Conservation (phyloP, 2,329 filamentous ascomycete genomes). For the Penicillium sp. region DNA sequence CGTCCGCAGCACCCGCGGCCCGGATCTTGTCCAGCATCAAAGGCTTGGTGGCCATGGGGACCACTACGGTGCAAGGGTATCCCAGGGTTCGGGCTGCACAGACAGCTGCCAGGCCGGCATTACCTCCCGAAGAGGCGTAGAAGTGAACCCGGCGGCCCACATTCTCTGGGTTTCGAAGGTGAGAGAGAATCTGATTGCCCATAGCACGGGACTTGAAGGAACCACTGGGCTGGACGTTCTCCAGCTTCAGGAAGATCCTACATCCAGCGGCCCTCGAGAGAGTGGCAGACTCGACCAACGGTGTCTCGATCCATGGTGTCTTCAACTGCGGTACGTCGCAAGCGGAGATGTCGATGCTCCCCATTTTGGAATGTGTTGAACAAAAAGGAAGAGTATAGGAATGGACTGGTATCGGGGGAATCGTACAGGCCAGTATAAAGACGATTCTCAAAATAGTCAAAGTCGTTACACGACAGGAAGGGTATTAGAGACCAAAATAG, state of each 20-base stretch:
- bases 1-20: constrained; percentile 64
- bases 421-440: constrained; percentile 9
- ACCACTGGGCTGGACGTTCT: constrained; percentile 79
- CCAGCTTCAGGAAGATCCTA: constrained; percentile 81
- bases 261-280: constrained; percentile 72
- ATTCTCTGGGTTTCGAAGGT: constrained; percentile 45
- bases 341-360: constrained; percentile 33
- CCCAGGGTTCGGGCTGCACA: constrained; percentile 67
- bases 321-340: constrained; percentile 30
- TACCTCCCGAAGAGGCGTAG: constrained; percentile 79
- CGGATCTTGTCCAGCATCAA: constrained; percentile 72
- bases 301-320: constrained; percentile 70
- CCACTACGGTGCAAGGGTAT: constrained; percentile 71
- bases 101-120: constrained; percentile 80
- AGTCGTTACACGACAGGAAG: constrained; percentile 11
- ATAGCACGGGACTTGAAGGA: constrained; percentile 83
- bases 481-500: constrained; percentile 14
- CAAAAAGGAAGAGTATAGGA: constrained; percentile 1
- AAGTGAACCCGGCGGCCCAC: constrained; percentile 61
- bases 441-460: constrained; percentile 13
- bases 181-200: constrained; percentile 67
- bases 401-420: constrained; percentile 2
- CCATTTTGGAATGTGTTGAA: constrained; percentile 32
- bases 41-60: constrained; percentile 65
- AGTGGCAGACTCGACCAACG: constrained; percentile 65